A percentile compares a stretch with the other conserved stretches of the same genome.
Evolutionary conservation across 2,329 filamentous ascomycete genomes (phyloP).

Genomic region (Aschersonia sp.): DNA sequence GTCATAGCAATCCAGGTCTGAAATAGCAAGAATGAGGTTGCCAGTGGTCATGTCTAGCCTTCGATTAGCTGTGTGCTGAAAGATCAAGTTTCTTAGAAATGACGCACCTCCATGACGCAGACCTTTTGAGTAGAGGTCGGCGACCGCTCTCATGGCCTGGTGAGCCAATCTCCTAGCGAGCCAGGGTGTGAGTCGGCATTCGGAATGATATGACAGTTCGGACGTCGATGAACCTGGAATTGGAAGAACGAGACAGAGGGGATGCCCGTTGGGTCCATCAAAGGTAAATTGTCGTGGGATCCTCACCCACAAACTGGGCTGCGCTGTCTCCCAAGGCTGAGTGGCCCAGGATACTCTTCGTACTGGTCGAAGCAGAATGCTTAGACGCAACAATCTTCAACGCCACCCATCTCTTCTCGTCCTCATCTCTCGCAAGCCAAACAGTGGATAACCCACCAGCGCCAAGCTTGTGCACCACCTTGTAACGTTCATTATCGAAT

Average conservation of each 20-base stretch:
- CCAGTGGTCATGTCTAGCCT: constrained; percentile 3
- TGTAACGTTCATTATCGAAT: constrained; percentile 21
- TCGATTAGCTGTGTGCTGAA: constrained; percentile 2
- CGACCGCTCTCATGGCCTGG: constrained; percentile 8
- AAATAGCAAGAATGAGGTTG: constrained; percentile 8
- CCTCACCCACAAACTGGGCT: constrained; percentile 3
- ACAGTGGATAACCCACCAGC: constrained; percentile 27
- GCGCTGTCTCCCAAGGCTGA: not conserved
- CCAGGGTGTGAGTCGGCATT: constrained; percentile 6
- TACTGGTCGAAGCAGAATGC: constrained; percentile 3
- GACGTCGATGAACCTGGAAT: constrained; percentile 9
- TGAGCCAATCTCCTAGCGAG: constrained; percentile 3
- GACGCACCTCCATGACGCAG: constrained; percentile 13
- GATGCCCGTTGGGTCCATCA: constrained; percentile 12
- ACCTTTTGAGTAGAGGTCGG: constrained; percentile 8
- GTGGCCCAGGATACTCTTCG: not conserved
- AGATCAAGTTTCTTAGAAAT: constrained; percentile 3
- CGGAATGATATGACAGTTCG: constrained; percentile 4
- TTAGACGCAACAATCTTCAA: constrained; percentile 11
- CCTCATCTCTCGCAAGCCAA: constrained; percentile 23
- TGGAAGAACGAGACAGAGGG: constrained; percentile 12
- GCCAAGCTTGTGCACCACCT: constrained; percentile 25
- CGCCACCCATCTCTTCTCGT: constrained; percentile 7
- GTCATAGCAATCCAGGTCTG: constrained; percentile 1
- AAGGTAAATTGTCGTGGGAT: constrained; percentile 5